Evolutionary conservation across 1,139 yeast species (phyloP).

Genomic region (Scheffersomyces insectosa): DNA sequence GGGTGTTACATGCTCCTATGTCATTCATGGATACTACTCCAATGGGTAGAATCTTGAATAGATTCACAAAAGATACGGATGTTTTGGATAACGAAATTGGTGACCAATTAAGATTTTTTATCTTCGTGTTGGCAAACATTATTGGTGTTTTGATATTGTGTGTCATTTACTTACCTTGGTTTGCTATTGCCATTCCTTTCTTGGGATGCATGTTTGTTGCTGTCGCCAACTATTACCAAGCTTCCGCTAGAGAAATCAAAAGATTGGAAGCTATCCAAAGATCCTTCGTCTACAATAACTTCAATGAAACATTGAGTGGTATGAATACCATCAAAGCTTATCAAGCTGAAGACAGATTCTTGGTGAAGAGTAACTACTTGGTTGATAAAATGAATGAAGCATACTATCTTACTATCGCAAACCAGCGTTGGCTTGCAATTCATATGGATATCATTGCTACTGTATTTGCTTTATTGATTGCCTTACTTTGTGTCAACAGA

Average conservation of each 20-base stretch:
- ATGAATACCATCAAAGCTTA: constrained; percentile 70
- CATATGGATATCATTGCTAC: constrained; percentile 54
- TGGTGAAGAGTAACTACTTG: constrained; percentile 46
- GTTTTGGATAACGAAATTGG: constrained; percentile 75
- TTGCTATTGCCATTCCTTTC: constrained; percentile 49
- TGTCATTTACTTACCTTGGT: constrained; percentile 66
- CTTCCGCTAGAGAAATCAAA: constrained; percentile 78
- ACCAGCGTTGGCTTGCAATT: constrained; percentile 78
- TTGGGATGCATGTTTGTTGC: constrained; percentile 34
- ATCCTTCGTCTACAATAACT: constrained; percentile 75
- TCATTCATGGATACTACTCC: constrained; percentile 61
- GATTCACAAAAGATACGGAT: constrained; percentile 81
- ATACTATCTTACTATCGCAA: constrained; percentile 61
- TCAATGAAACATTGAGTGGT: constrained; percentile 75
- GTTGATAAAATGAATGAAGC: constrained; percentile 73
- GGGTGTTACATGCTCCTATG: constrained; percentile 56
- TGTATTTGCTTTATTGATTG: constrained; percentile 42
- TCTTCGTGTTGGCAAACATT: constrained; percentile 53
- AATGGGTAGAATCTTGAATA: constrained; percentile 65
- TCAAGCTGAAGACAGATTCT: constrained; percentile 49
- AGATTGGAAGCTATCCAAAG: constrained; percentile 78
- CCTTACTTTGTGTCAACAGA: constrained; percentile 63
- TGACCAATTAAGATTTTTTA: constrained; percentile 54
- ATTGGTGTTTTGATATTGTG: constrained; percentile 67
- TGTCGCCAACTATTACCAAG: constrained; percentile 55